These are phyloP conservation scores for Neonectria neomacrospora DNA, from an alignment of 2,329 filamentous ascomycete genomes.

Conservation along the genomic window DNA sequence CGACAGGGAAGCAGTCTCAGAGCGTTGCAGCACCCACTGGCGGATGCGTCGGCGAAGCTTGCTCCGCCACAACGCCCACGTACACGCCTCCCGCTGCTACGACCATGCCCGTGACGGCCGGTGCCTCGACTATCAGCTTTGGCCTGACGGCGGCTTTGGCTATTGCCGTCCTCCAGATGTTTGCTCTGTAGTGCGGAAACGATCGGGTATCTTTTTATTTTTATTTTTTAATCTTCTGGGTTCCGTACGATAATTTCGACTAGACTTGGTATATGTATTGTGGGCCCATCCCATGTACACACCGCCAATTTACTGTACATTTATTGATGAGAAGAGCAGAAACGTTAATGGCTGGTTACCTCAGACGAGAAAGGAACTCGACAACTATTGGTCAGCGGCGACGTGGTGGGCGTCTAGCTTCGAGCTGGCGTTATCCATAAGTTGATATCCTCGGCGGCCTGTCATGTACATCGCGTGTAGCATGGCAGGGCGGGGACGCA, in stretches of 20 bases:
- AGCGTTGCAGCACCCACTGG: conserved; percentile 40
- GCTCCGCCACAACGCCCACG: conserved; percentile 29
- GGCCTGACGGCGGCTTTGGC: conserved; percentile 44
- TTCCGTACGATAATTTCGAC: conserved; percentile 9
- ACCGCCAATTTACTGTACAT: conserved; percentile 14
- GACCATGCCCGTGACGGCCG: conserved; percentile 57
- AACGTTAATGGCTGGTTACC: not conserved
- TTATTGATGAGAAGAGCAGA: conserved; percentile 4
- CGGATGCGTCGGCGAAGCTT: conserved; percentile 41
- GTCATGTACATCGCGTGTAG: conserved; percentile 12
- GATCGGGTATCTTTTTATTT: not conserved
- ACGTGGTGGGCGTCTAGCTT: conserved; percentile 13
- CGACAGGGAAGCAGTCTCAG: conserved; percentile 28
- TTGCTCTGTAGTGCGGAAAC: conserved; percentile 42
- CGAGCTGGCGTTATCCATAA: conserved; percentile 2
- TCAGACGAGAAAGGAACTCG: conserved; percentile 6
- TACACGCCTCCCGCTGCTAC: conserved; percentile 33
- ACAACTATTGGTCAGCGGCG: conserved; percentile 13
- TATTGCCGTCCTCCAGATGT: conserved; percentile 42
- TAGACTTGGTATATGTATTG: conserved; percentile 14
- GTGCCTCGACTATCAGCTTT: conserved; percentile 51
- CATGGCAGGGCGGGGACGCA: conserved; percentile 10
- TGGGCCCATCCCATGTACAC: conserved; percentile 8
- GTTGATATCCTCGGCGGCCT: not conserved
- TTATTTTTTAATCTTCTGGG: conserved; percentile 4